Evolutionary conservation across 345 rosid species (phyloP).

Genomic region (Boechera divaricarpa): DNA sequence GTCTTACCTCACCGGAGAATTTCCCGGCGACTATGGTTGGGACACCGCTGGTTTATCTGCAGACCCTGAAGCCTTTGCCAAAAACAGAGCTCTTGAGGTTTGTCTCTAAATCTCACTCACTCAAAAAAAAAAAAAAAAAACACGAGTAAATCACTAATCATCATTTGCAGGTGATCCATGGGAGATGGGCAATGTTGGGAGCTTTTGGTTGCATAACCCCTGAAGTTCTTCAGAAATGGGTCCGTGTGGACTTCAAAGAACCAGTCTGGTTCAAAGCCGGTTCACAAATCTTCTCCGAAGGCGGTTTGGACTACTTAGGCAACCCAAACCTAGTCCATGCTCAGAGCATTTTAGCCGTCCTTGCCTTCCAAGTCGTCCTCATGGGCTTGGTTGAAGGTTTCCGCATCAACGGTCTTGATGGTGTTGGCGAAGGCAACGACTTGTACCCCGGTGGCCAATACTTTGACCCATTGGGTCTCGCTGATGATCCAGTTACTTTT

Average conservation of each 20-base stretch:
- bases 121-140: neutral
- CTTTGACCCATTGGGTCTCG: constrained; percentile 90
- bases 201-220: constrained; percentile 97
- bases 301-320: constrained; percentile 96
- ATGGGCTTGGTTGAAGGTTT: constrained; percentile 96
- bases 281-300: constrained; percentile 96
- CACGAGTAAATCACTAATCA: constrained; percentile 1
- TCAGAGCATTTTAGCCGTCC: constrained; percentile 94
- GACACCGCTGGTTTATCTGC: constrained; percentile 97
- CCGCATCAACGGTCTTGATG: constrained; percentile 91
- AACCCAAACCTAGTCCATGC: constrained; percentile 98
- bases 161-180: constrained; percentile 74
- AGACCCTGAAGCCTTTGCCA: constrained; percentile 95
- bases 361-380: constrained; percentile 83
- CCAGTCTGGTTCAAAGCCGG: constrained; percentile 99
- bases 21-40: constrained; percentile 98
- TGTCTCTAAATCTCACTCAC: constrained; percentile 9
- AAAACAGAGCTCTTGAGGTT: constrained; percentile 97
- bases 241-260: constrained; percentile 85
- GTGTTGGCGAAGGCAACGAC: constrained; percentile 94
- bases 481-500: constrained; percentile 80
- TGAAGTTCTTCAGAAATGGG: constrained; percentile 85
- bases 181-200: constrained; percentile 98
- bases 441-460: constrained; percentile 92
- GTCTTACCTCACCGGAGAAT: constrained; percentile 85